Conservation (phyloP, 1,284 basidiomycete genomes). For the Rhodotorula sp. region DNA sequence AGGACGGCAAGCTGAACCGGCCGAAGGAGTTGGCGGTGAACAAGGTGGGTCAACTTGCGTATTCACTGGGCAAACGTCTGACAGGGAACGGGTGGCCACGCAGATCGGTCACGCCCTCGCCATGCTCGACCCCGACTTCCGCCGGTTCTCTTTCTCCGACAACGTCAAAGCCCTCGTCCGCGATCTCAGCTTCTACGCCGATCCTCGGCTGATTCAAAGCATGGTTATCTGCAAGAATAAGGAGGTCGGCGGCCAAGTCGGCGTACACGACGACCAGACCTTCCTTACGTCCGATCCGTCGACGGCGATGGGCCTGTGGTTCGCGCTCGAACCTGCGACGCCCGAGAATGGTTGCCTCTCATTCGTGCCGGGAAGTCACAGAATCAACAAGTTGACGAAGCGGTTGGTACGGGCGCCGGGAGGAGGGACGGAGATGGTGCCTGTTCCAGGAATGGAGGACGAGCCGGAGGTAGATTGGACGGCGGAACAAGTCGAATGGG, state of each 20-base stretch:
- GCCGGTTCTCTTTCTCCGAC: constrained; percentile 60
- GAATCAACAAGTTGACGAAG: constrained; percentile 63
- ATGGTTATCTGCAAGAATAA: constrained; percentile 76
- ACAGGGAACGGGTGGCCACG: neutral
- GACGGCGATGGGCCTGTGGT: constrained; percentile 90
- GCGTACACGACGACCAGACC: constrained; percentile 58
- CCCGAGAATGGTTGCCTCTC: constrained; percentile 80
- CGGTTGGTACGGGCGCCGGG: constrained; percentile 69
- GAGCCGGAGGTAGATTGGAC: constrained; percentile 40
- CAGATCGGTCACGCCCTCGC: constrained; percentile 51
- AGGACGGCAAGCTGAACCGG: constrained; percentile 64
- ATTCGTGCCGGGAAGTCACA: constrained; percentile 88
- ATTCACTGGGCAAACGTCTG: neutral
- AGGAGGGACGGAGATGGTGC: constrained; percentile 70
- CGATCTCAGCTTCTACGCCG: constrained; percentile 73
- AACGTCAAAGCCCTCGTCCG: constrained; percentile 63
- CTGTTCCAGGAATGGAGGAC: constrained; percentile 52
- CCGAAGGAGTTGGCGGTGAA: constrained; percentile 65
- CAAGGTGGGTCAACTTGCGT: constrained; percentile 48
- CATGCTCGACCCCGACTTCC: constrained; percentile 76
- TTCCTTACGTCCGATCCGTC: constrained; percentile 82
- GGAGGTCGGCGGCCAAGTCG: constrained; percentile 77
- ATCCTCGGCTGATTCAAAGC: constrained; percentile 74
- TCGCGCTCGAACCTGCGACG: constrained; percentile 85
- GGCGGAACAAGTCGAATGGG: constrained; percentile 58